Percentiles rank a stretch among this genome's conserved stretches.
These are phyloP conservation scores for Leishmania amazonensis DNA, from an alignment of 208 protist genomes.

Conservation along the genomic window DNA sequence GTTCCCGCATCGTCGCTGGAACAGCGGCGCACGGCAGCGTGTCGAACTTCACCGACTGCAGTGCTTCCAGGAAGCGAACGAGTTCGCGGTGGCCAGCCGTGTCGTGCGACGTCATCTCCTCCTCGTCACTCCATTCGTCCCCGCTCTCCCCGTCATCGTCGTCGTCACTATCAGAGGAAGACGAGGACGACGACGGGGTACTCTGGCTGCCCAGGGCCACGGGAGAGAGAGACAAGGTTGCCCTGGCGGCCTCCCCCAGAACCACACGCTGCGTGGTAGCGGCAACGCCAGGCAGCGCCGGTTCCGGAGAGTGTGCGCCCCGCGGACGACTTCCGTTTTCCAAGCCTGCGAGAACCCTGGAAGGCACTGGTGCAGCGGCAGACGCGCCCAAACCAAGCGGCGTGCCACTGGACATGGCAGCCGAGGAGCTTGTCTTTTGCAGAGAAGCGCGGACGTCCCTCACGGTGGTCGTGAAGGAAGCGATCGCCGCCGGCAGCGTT, in stretches of 20 bases:
- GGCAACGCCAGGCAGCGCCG: not conserved
- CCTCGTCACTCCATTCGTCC: conserved; percentile 22
- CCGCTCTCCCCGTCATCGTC: conserved; percentile 24
- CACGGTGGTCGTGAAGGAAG: not conserved
- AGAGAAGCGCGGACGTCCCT: not conserved
- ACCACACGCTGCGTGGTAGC: not conserved
- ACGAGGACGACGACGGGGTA: conserved; percentile 4
- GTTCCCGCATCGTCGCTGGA: conserved; percentile 43
- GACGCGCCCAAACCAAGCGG: not conserved
- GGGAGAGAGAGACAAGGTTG: conserved; percentile 11
- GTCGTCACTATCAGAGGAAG: not conserved
- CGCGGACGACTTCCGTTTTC: not conserved
- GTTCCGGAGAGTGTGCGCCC: not conserved
- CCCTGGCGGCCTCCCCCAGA: not conserved
- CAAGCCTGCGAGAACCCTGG: conserved; percentile 6
- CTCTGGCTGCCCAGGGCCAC: not conserved
- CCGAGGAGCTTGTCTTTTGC: not conserved
- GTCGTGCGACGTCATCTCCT: conserved; percentile 17
- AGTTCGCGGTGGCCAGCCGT: conserved; percentile 36
- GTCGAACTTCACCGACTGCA: conserved; percentile 48
- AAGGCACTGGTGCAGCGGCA: conserved; percentile 9
- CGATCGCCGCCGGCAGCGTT: conserved; percentile 11
- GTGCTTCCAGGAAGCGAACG: conserved; percentile 49
- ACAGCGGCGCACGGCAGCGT: conserved; percentile 45
- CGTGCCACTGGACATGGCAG: not conserved